Conservation (phyloP, 1,139 yeast genomes). For the Geotrichum restrictum region DNA sequence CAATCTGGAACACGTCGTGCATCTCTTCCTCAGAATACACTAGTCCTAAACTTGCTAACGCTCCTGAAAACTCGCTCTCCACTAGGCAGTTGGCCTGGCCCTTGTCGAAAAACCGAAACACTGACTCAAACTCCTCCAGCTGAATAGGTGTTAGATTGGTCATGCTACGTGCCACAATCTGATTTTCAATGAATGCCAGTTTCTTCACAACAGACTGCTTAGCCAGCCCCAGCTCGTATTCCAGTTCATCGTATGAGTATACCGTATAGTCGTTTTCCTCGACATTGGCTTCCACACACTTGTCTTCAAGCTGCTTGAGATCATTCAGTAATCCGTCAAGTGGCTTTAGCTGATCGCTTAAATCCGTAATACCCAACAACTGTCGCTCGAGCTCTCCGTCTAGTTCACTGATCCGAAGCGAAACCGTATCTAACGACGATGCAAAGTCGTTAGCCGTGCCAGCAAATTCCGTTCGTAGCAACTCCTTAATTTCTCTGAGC, state of each 20-base stretch:
- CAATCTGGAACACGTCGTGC: constrained; percentile 38
- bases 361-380: constrained; percentile 34
- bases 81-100: constrained; percentile 36
- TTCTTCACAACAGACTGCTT: constrained; percentile 40
- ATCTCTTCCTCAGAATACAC: constrained; percentile 40
- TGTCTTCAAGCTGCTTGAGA: constrained; percentile 33
- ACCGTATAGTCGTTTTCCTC: constrained; percentile 44
- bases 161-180: constrained; percentile 42
- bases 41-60: constrained; percentile 42
- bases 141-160: constrained; percentile 43
- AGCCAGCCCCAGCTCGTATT: constrained; percentile 41
- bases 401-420: constrained; percentile 35
- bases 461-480: constrained; percentile 48
- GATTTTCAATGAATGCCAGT: constrained; percentile 42
- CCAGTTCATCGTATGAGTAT: constrained; percentile 41
- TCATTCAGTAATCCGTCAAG: constrained; percentile 32
- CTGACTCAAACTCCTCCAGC: constrained; percentile 44
- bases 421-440: constrained; percentile 33
- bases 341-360: constrained; percentile 38
- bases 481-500: constrained; percentile 40
- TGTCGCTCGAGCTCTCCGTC: constrained; percentile 43
- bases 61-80: constrained; percentile 41
- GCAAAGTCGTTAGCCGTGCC: constrained; percentile 41
- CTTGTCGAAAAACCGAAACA: constrained; percentile 43
- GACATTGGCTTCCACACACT: constrained; percentile 40